Conservation (phyloP, 1,284 basidiomycete genomes). For the Cerioporus squamosus region DNA sequence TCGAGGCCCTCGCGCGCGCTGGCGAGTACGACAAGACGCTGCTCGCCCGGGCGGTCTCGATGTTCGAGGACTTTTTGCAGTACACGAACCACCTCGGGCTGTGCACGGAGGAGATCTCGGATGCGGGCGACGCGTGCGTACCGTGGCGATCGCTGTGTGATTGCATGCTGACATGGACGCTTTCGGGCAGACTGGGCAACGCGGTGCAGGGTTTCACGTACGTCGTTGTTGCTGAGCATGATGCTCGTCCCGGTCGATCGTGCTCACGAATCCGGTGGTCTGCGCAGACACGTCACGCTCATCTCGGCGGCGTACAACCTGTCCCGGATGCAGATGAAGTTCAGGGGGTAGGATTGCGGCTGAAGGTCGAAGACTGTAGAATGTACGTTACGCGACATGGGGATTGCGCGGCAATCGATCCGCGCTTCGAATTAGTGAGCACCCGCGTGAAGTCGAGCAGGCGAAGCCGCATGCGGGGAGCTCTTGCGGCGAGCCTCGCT, state of each 20-base stretch:
- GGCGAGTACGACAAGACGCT: constrained; percentile 76
- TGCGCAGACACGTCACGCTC: constrained; percentile 71
- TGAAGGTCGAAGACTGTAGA: too few relatives aligned
- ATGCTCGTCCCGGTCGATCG: too few relatives aligned
- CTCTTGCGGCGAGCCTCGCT: too few relatives aligned
- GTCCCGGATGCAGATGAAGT: constrained; percentile 55
- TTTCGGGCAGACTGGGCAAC: constrained; percentile 64
- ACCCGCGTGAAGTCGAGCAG: too few relatives aligned
- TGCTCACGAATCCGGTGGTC: neutral
- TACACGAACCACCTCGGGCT: constrained; percentile 88
- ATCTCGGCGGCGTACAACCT: constrained; percentile 84
- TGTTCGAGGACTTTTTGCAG: constrained; percentile 86
- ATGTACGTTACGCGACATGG: too few relatives aligned
- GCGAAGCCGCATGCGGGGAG: too few relatives aligned
- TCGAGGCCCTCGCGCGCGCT: constrained; percentile 87
- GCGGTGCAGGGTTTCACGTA: constrained; percentile 89
- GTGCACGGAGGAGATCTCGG: constrained; percentile 84
- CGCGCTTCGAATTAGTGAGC: too few relatives aligned
- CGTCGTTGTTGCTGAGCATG: constrained; percentile 37
- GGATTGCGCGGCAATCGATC: too few relatives aligned
- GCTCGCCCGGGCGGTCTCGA: constrained; percentile 69
- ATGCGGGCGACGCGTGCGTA: constrained; percentile 74
- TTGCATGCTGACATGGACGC: neutral
- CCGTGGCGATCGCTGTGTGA: neutral
- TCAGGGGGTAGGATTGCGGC: neutral